Evolutionary conservation across 2,329 filamentous ascomycete species (phyloP).

Genomic region (Venturia asperata): DNA sequence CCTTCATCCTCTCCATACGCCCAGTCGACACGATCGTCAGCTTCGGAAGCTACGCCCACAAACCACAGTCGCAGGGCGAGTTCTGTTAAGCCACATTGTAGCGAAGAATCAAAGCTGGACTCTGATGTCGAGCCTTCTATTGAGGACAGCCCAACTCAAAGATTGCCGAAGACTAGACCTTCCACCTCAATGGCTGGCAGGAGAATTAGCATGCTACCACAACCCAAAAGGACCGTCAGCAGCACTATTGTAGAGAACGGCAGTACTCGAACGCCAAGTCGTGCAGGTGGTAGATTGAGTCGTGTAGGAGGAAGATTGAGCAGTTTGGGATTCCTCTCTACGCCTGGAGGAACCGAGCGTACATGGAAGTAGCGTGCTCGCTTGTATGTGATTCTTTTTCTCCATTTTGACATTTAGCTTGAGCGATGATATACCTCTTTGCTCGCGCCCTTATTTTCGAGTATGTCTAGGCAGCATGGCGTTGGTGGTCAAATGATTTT

Average conservation of each 20-base stretch:
- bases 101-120: background rate
- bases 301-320: conserved; percentile 7
- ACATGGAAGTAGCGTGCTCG: conserved; percentile 1
- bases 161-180: conserved; percentile 13
- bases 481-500: conserved; percentile 12
- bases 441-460: background rate
- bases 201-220: conserved; percentile 16
- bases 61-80: conserved; percentile 10
- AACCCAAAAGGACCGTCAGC: conserved; percentile 17
- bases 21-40: conserved; percentile 10
- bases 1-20: conserved; percentile 2
- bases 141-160: background rate
- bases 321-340: conserved; percentile 9
- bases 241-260: background rate
- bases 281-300: background rate
- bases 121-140: background rate
- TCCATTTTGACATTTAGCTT: conserved; percentile 13
- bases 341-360: background rate
- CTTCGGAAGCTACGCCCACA: conserved; percentile 13
- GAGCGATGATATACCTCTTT: conserved; percentile 9
- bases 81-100: conserved; percentile 4
- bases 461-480: conserved; percentile 9
- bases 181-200: conserved; percentile 11
- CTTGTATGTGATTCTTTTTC: background rate
- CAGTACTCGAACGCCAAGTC: conserved; percentile 7